Base-by-base conservation (phyloP, 257 asterid species). In the Knoxia roxburghii region DNA sequence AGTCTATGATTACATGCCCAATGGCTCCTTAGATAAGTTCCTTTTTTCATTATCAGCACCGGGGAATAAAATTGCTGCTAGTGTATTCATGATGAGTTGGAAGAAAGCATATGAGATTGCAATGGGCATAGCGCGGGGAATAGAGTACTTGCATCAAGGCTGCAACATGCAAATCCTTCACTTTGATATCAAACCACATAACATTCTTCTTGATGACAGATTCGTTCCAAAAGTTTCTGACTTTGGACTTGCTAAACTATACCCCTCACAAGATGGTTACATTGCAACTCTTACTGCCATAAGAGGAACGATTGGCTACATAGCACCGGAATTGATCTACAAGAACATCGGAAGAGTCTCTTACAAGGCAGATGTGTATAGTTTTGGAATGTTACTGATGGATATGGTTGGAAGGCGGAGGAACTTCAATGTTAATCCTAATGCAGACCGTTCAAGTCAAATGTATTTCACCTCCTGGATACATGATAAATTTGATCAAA, bases 111-210 rank as follows among this genome's bases (percentile, higher is more conserved):
- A 27, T 12, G 62, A 75, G 40, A 75, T 75, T n/a, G 66, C 73
- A 27, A 33, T 51, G 32, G 76, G 73, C 0, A 61, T 70, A 13
- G 79, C 79, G 17, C 54, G 51, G 6, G 79, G 79, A 24, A 35
- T 65, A 26, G 39, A n/a, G 17, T 67, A 67, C 29, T 27, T 67
- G 43, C 71, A 67, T 54, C 29, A 24, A 23, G 76, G 80, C 9
- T 58, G 45, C 39, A 37, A 58, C 45, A 32, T 58, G 45, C 64
- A 58, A 58, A 58, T 58, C 24, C 20, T 76, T 20, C 77, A 76
- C 12, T 76, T 76, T 53, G 80, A 71, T 4, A 71, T 75, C 58
- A 70, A 76, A 50, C 80, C 80, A 9, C 77, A 72, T 20, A 76
- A 76, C 18, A 63, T 76, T 15, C 74, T 76, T 15, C 70, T 76